Base-by-base conservation (phyloP, 169 alveolate species). In the Cryptosporidium viatorum region DNA sequence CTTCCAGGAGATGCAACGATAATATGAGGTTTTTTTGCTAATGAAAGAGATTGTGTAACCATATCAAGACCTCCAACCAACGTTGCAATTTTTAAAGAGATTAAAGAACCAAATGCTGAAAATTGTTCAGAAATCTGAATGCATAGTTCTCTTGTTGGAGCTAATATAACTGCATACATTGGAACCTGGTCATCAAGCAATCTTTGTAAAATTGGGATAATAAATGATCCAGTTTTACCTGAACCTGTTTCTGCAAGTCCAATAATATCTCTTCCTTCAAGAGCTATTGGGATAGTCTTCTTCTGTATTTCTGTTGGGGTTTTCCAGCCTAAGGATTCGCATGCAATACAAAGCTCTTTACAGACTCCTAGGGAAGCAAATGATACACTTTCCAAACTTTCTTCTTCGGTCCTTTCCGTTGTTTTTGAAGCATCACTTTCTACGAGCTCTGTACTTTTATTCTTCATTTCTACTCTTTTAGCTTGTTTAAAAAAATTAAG, bases 1-100 rank as follows among this genome's bases (percentile, higher is more conserved):
- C 99, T 96, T n/a, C 99, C 99, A 0, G 99, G 99, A 6, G 99
- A 97, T 8, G 99, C 99, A 9, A 98, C 98, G 14, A 98, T 95
- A 33, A 99, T 94, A 86, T 98, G 99, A 0, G 99, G 99, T 51
- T 96, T 97, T 92, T 98, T 97, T 16, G 99, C 96, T 65, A 99
- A 92, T 50, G 98, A 96, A 21, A 95, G 91, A 31, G 99, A 98
- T 91, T 99, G 99, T 18, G 96, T 89, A 33, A 97, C 97, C 96
- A 97, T 96, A 91, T 98, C 99, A 67, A 98, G 93, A 0, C 99
- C 99, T 23, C 99, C 99, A 23, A 98, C 97, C 35, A 98, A 93
- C 35, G 97, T 96, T 60, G 98, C 96, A 23, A 98, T 95, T 85
- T 97, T 97, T 70, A 97, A 75, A 12, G 97, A 96, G 10, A 98